Evolutionary conservation across 768 basidiomycete genomes (phyloP).

Genomic region (Lactifluus piperatus): DNA sequence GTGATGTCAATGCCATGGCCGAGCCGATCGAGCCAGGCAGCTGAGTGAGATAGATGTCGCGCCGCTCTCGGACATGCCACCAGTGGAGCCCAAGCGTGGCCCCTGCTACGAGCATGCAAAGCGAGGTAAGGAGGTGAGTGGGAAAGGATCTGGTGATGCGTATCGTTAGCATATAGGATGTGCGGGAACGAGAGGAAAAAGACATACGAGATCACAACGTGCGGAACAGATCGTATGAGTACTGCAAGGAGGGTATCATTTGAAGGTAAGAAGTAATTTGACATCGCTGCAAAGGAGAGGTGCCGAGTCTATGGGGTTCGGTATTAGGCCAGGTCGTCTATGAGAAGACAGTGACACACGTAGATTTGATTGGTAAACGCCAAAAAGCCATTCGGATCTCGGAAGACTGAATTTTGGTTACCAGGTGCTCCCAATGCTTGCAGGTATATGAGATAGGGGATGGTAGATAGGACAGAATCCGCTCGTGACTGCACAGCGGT

Average conservation of each 20-base stretch:
- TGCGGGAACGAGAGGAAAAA: neutral
- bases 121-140: too few relatives aligned
- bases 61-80: constrained; percentile 8
- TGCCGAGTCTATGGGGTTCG: constrained; percentile 39
- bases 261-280: constrained; percentile 45
- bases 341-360: constrained; percentile 25
- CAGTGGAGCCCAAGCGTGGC: too few relatives aligned
- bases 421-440: constrained; percentile 35
- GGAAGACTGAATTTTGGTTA: constrained; percentile 40
- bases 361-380: too few relatives aligned
- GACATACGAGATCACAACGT: constrained; percentile 53
- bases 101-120: too few relatives aligned
- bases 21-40: too few relatives aligned
- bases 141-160: neutral
- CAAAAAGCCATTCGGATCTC: too few relatives aligned
- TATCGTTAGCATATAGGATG: neutral
- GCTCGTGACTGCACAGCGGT: constrained; percentile 46
- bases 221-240: constrained; percentile 35
- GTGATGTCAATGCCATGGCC: too few relatives aligned
- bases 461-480: constrained; percentile 35
- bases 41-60: too few relatives aligned
- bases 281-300: constrained; percentile 46
- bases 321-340: neutral
- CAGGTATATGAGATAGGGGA: constrained; percentile 55
- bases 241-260: constrained; percentile 33